Base-by-base conservation (phyloP, 768 basidiomycete species). In the Boletus pseudo-olivaceus region DNA sequence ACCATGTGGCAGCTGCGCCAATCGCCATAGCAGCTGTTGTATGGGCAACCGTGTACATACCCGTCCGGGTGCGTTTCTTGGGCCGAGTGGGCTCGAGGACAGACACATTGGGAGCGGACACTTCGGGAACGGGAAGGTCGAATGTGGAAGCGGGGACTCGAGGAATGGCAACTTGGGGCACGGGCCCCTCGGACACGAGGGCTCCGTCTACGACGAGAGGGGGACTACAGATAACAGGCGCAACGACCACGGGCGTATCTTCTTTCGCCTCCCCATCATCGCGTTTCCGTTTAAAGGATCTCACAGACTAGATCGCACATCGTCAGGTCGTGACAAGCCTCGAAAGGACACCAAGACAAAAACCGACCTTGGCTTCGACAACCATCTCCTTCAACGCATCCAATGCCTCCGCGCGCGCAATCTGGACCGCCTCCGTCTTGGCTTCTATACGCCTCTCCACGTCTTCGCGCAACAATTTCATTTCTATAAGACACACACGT, bases 1-100 rank as follows among this genome's bases (percentile, higher is more conserved):
- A 81, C 88, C 88, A 90, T 3, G 87, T 78, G 4, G 82, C 83
- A 12, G 84, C 82, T 14, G 86, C 88, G 26, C 88, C 88, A 38
- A 90, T 68, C 1, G 80, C 78, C 32, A 84, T 78, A 17, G 81
- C 82, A 4, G 83, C 79, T 7, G 82, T 80, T 7, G 87, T 88
- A 43, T 82, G 82, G 37, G 74, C 77, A 34, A 82, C 70, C 5
- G 75, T 72, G 32, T 70, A 63, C 44, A 65, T 42, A 20, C 61
- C 65, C 42, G 71, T 76, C 57, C 77, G 72, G 2, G 73, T 71
- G 12, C 85, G 78, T 62, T 84, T 85, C 35, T 62, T 55, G 12
- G 65, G 65, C 4, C 65, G 53, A n/a, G 66, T 6, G 73, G 67
- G 39, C 67, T 58, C 45, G 7, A 14, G 3, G 17, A 34, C 5